phyloP scores from a whole-genome alignment of 2,329 filamentous ascomycete species.

The Stagonosporopsis cucurbitacearum region DNA sequence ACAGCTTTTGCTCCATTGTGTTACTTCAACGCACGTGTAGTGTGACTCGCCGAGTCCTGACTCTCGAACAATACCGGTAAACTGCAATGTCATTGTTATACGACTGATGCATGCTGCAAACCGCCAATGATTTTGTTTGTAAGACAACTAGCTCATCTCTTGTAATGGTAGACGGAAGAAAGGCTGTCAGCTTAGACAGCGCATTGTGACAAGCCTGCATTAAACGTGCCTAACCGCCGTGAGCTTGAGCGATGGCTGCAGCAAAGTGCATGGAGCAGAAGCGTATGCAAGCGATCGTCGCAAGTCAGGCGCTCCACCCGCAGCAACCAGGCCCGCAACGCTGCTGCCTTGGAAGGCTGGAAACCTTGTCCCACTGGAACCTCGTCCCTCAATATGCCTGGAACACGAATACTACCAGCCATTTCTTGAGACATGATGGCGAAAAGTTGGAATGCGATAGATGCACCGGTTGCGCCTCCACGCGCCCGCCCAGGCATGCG shows the following conservation, averaged over 20 bases:
- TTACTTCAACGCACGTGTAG: neutral
- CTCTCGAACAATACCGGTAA: no score
- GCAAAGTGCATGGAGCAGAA: constrained; percentile 18
- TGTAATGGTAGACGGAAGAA: neutral
- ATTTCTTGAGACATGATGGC: constrained; percentile 21
- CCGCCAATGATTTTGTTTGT: neutral
- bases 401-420: constrained; percentile 7
- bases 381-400: neutral
- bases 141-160: neutral
- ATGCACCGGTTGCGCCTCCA: constrained; percentile 17
- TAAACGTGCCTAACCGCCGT: constrained; percentile 34
- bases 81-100: constrained; percentile 2
- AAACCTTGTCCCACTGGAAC: neutral
- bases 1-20: no score
- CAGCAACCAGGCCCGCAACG: constrained; percentile 10
- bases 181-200: constrained; percentile 22
- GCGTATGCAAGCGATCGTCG: constrained; percentile 27
- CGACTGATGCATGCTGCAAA: neutral
- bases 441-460: constrained; percentile 28
- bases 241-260: constrained; percentile 26
- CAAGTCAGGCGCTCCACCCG: constrained; percentile 14
- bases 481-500: constrained; percentile 12
- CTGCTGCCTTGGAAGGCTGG: constrained; percentile 13
- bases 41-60: neutral
- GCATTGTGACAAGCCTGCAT: constrained; percentile 35